Percentiles rank a stretch among this genome's conserved stretches.
Evolutionary conservation across 352 stramenopile species (phyloP).

Genomic region (Phytophthora pseudosyringae): DNA sequence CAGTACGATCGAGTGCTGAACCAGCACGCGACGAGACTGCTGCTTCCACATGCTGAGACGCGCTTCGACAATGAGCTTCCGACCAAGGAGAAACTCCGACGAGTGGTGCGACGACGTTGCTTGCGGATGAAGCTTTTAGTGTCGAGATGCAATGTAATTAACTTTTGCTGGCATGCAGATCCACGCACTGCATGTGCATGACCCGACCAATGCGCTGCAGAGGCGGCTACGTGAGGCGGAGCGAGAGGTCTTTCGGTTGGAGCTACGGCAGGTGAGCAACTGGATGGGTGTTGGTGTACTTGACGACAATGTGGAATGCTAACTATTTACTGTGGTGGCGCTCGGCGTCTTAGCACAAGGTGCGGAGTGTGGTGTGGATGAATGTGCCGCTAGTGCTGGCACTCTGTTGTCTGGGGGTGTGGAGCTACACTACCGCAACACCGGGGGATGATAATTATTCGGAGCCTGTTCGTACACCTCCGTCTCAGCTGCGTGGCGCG

Average conservation of each 20-base stretch:
- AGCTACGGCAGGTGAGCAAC: conserved; percentile 42
- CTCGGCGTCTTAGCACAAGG: conserved; percentile 35
- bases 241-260: conserved; percentile 37
- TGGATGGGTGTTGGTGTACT: not conserved
- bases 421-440: conserved; percentile 33
- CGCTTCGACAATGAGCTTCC: conserved; percentile 21
- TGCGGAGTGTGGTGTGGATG: conserved; percentile 42
- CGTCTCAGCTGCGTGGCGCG: conserved; percentile 29
- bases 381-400: conserved; percentile 43
- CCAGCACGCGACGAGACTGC: conserved; percentile 41
- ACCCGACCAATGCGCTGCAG: conserved; percentile 59
- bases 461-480: not conserved
- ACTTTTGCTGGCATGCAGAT: conserved; percentile 29
- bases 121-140: not conserved
- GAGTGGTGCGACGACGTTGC: conserved; percentile 48
- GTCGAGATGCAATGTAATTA: not conserved
- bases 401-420: conserved; percentile 49
- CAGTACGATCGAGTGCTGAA: conserved; percentile 37
- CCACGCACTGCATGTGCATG: conserved; percentile 48
- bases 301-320: too few species aligned
- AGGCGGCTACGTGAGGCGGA: conserved; percentile 54
- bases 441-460: conserved; percentile 7
- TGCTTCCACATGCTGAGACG: conserved; percentile 37
- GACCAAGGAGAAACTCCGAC: conserved; percentile 43
- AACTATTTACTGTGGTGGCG: too few species aligned